Evolutionary conservation across 371 early-diverging fungal species (phyloP), one percentile per base, ranked within the genome.

Genomic region (Rhizopus delemar): DNA sequence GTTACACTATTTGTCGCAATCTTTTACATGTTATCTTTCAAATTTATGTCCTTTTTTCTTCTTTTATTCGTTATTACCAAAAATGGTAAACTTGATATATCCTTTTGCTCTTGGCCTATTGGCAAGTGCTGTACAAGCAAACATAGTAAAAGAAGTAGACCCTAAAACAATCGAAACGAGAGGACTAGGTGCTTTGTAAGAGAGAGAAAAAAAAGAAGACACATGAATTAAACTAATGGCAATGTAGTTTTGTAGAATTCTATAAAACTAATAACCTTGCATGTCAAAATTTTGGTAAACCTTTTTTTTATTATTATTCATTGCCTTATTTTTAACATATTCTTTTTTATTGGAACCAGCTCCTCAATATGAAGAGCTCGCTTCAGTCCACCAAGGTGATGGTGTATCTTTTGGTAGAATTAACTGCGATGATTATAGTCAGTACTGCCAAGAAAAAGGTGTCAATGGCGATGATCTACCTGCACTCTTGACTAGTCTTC

Each of bases 231-330:
- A 43, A 11, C 38, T 22, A n/a, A 31, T 38, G 53, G 3, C 5
- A 29, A 41, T 48, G 29, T 65, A 77, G 79, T 48, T 64, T 78
- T 46, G 65, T 78, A 8, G 74, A 78, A 50, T 66, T 69, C 36
- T 78, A 60, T 51, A 53, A 59, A 7, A 73, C 76, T 28, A 58
- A 59, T n/a, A 70, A 76, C 29, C 51, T 12, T 16, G 53, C 59
- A 29, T 76, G 79, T 54, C 31, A 36, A 16, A 56, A 56, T 5
- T 71, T 78, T 49, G 71, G 78, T 78, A 61, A 59, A 12, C 2
- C 12, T 13, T 4, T 41, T 8, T 11, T 13, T 11, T 15, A 48
- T 11, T 28, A 32, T 29, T 5, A 28, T 41, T 31, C n/a, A 5
- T 53, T 29, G 15, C 36, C 12, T 13, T 45, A 6, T 33, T 41